phyloP scores from a whole-genome alignment of 352 stramenopile species.

The Thalassiosira gravida region DNA sequence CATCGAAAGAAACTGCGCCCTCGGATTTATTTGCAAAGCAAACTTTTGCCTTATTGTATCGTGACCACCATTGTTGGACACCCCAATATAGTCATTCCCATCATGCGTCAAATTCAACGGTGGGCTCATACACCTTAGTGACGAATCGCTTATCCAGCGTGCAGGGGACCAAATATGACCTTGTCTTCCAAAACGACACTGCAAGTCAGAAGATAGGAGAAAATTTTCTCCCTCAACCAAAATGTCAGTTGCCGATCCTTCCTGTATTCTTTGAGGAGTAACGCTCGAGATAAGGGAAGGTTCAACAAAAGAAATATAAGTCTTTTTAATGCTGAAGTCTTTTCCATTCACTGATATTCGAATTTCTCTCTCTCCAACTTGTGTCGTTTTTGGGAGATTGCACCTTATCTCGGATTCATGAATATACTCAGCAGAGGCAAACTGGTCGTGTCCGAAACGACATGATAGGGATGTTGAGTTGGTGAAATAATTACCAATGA shows the following conservation, averaged over 20 bases:
- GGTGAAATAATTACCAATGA: constrained; percentile 57
- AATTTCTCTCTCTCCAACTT: constrained; percentile 36
- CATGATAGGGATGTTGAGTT: constrained; percentile 61
- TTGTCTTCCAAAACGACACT: constrained; percentile 88
- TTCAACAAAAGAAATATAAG: constrained; percentile 83
- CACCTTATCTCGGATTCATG: constrained; percentile 55
- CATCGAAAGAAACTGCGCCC: constrained; percentile 54
- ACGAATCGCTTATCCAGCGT: constrained; percentile 37
- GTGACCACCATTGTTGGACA: constrained; percentile 60
- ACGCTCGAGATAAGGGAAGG: constrained; percentile 72
- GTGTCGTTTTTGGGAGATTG: constrained; percentile 27
- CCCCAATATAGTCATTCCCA: constrained; percentile 40
- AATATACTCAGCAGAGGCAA: constrained; percentile 39
- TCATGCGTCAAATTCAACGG: constrained; percentile 57
- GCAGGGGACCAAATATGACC: constrained; percentile 46
- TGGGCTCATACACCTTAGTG: constrained; percentile 47
- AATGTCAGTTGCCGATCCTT: constrained; percentile 84
- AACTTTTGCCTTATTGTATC: constrained; percentile 33
- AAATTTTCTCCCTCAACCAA: constrained; percentile 88
- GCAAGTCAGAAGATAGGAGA: constrained; percentile 81
- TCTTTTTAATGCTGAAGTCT: constrained; percentile 88
- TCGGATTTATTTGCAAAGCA: constrained; percentile 44
- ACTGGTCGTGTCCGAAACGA: constrained; percentile 43
- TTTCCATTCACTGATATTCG: constrained; percentile 56
- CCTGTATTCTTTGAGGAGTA: constrained; percentile 52